Conservation (phyloP, 2,329 filamentous ascomycete genomes). For the Aspergillus caelatus region DNA sequence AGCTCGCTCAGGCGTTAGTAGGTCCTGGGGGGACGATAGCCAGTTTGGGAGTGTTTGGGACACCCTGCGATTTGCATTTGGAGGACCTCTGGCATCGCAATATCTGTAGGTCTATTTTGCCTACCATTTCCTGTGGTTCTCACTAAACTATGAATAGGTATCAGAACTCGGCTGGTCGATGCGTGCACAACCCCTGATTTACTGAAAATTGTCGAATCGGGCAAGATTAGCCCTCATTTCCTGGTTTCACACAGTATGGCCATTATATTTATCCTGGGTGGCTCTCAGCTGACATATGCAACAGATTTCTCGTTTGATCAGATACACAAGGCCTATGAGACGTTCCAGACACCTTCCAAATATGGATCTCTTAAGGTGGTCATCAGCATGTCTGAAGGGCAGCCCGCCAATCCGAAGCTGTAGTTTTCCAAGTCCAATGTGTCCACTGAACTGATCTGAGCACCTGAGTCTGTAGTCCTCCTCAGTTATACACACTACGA, state of each 20-base stretch:
- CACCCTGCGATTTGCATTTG: conserved; percentile 55
- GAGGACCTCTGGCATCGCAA: conserved; percentile 60
- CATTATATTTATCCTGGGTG: background rate
- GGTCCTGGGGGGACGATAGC: conserved; percentile 58
- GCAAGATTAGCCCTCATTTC: conserved; percentile 12
- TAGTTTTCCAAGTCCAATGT: background rate
- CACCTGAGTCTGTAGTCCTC: background rate
- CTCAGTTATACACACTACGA: background rate
- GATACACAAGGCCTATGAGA: conserved; percentile 49
- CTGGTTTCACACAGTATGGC: conserved; percentile 19
- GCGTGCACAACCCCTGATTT: conserved; percentile 9
- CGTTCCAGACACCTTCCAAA: conserved; percentile 46
- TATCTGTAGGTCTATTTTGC: conserved; percentile 45
- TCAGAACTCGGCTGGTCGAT: conserved; percentile 15
- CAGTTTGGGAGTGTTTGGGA: conserved; percentile 62
- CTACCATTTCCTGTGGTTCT: background rate
- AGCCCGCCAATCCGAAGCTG: background rate
- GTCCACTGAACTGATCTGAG: background rate
- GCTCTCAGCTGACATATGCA: background rate
- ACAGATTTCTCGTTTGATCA: conserved; percentile 48
- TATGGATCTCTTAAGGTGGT: conserved; percentile 50
- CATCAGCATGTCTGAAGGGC: conserved; percentile 24
- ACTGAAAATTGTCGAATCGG: conserved; percentile 11
- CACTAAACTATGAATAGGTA: conserved; percentile 7
- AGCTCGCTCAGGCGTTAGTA: conserved; percentile 57